phyloP scores from a whole-genome alignment of 768 basidiomycete species.

The Piloderma croceum region DNA sequence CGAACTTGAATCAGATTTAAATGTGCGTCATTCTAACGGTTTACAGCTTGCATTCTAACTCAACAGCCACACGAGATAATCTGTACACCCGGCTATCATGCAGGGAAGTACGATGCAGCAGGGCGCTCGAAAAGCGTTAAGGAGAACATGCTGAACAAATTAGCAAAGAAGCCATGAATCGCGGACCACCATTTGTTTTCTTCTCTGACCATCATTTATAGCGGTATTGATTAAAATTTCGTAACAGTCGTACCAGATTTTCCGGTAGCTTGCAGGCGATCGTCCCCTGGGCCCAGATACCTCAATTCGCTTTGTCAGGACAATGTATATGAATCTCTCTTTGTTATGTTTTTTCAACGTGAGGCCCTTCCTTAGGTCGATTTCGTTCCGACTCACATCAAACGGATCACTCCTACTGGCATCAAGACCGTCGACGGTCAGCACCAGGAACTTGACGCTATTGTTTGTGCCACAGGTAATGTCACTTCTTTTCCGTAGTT shows the following conservation, averaged over 20 bases:
- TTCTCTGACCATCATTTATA: too few relatives aligned
- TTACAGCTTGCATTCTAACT: too few relatives aligned
- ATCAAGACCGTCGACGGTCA: conserved; percentile 53
- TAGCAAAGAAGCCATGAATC: conserved; percentile 56
- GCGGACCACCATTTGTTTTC: conserved; percentile 51
- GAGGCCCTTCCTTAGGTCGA: conserved; percentile 39
- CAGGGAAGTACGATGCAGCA: conserved; percentile 34
- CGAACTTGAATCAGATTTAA: conserved; percentile 43
- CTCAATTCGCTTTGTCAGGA: conserved; percentile 59
- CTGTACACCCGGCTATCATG: conserved; percentile 38
- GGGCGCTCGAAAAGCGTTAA: conserved; percentile 32
- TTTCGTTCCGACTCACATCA: conserved; percentile 47
- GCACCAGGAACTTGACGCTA: conserved; percentile 49
- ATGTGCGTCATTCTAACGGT: too few relatives aligned
- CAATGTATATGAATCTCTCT: conserved; percentile 45
- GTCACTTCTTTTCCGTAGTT: too few relatives aligned
- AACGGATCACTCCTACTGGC: conserved; percentile 45
- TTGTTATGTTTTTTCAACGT: neutral
- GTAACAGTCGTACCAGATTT: conserved; percentile 53
- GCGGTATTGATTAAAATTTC: neutral
- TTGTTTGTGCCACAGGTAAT: conserved; percentile 59
- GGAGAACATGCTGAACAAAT: conserved; percentile 42
- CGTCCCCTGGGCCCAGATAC: conserved; percentile 65
- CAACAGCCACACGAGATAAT: conserved; percentile 21
- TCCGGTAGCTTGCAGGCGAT: conserved; percentile 52